A percentile compares a stretch with the other conserved stretches of the same genome.
Conservation (phyloP, 2,329 filamentous ascomycete genomes). For the Elsinoe australis region DNA sequence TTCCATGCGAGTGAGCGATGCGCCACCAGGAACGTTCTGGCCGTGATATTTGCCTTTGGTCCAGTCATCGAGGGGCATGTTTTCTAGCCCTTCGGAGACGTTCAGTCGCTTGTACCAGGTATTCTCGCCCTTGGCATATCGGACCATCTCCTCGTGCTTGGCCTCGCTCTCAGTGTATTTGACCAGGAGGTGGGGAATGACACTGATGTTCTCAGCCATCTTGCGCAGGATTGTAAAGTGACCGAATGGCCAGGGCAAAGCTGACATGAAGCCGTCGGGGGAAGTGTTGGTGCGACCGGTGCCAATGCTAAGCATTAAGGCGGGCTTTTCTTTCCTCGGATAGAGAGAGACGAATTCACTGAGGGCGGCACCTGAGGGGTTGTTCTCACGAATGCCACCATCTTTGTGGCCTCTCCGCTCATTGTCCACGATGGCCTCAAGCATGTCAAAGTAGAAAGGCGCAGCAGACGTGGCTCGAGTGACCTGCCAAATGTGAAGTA, state of each 20-base stretch:
- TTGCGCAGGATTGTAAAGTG: conserved; percentile 36
- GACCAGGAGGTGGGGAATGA: conserved; percentile 44
- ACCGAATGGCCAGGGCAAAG: conserved; percentile 41
- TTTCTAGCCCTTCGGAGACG: conserved; percentile 39
- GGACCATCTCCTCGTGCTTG: conserved; percentile 41
- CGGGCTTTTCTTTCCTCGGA: conserved; percentile 34
- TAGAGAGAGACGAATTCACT: conserved; percentile 42
- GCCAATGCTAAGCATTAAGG: conserved; percentile 40
- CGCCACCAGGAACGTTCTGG: conserved; percentile 34
- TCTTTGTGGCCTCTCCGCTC: conserved; percentile 41
- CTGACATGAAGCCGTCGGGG: conserved; percentile 41
- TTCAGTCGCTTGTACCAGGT: conserved; percentile 47
- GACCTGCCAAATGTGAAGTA: conserved; percentile 45
- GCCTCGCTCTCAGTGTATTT: conserved; percentile 47
- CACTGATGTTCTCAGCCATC: conserved; percentile 42
- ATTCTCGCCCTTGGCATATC: conserved; percentile 41
- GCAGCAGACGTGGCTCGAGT: conserved; percentile 47
- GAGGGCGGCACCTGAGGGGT: conserved; percentile 41
- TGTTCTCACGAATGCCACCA: conserved; percentile 46
- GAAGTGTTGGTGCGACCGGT: conserved; percentile 39
- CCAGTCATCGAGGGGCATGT: conserved; percentile 43
- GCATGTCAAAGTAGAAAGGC: conserved; percentile 46
- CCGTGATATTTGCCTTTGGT: conserved; percentile 36
- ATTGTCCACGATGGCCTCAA: conserved; percentile 38
- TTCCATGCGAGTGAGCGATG: conserved; percentile 40